Percentiles rank a stretch among this genome's conserved stretches.
phyloP scores from a whole-genome alignment of 495 filamentous ascomycete species.

The Penicillium parvum region DNA sequence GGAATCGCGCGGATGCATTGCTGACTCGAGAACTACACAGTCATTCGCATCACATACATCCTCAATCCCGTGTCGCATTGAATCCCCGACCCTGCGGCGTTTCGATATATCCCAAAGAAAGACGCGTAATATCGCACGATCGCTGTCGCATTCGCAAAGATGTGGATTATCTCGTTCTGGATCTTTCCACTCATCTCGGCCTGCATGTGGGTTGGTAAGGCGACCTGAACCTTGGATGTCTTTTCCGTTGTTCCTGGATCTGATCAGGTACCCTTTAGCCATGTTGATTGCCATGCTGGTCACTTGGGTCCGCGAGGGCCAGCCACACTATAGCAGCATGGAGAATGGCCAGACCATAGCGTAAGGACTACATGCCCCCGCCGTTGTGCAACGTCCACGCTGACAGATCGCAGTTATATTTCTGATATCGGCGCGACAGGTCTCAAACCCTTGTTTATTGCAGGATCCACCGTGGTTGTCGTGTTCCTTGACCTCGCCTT shows the following conservation, averaged over 20 bases:
- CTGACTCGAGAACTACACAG: no score
- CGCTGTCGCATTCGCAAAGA: constrained; percentile 24
- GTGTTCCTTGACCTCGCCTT: constrained; percentile 83
- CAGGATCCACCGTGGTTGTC: constrained; percentile 72
- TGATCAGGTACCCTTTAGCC: constrained; percentile 30
- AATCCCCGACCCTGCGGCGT: no score
- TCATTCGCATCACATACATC: no score
- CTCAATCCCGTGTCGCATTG: no score
- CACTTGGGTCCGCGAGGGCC: constrained; percentile 61
- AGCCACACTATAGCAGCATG: constrained; percentile 65
- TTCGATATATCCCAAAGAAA: background rate
- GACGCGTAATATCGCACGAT: background rate
- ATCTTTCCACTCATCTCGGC: constrained; percentile 77
- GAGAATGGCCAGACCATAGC: constrained; percentile 62
- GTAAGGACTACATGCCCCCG: constrained; percentile 38
- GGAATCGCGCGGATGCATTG: no score
- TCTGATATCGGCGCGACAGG: constrained; percentile 74
- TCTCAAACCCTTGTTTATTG: constrained; percentile 84
- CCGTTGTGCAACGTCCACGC: background rate
- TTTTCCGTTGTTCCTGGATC: constrained; percentile 1
- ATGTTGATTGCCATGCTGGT: constrained; percentile 67
- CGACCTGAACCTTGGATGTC: constrained; percentile 10
- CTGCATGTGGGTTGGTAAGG: constrained; percentile 70
- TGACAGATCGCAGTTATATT: constrained; percentile 43
- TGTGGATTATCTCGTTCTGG: constrained; percentile 61